These are phyloP conservation scores for Candida nemodendra DNA, from an alignment of 805 yeast species.

Conservation along the genomic window DNA sequence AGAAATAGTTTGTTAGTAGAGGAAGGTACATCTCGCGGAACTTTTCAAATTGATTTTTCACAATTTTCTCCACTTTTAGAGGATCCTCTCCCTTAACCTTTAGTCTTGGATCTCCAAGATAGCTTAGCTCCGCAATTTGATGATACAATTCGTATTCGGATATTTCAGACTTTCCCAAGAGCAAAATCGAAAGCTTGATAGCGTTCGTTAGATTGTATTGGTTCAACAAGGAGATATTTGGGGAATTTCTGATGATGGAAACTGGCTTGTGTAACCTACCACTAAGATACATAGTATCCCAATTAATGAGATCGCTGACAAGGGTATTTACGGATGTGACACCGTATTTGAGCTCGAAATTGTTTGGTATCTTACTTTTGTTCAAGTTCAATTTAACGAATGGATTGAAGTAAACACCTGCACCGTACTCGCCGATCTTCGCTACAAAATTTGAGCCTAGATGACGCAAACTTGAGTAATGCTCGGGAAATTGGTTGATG, in stretches of 20 bases:
- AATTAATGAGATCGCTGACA: conserved; percentile 68
- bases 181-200: conserved; percentile 60
- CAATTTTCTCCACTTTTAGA: conserved; percentile 81
- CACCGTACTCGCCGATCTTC: conserved; percentile 66
- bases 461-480: conserved; percentile 67
- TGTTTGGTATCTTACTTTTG: conserved; percentile 32
- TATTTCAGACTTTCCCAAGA: conserved; percentile 40
- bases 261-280: conserved; percentile 96
- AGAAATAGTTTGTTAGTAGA: conserved; percentile 43
- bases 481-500: conserved; percentile 62
- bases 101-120: conserved; percentile 88
- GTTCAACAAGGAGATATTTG: conserved; percentile 62
- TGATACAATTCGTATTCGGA: conserved; percentile 57
- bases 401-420: conserved; percentile 94
- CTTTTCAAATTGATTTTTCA: conserved; percentile 64
- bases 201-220: conserved; percentile 80
- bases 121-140: conserved; percentile 77
- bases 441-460: conserved; percentile 62
- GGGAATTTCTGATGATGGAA: conserved; percentile 63
- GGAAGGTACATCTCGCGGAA: conserved; percentile 80
- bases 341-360: conserved; percentile 71
- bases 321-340: conserved; percentile 65
- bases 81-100: conserved; percentile 89
- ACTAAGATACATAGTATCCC: conserved; percentile 85
- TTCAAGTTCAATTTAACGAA: conserved; percentile 57